A percentile compares a stretch with the other conserved stretches of the same genome.
phyloP scores from a whole-genome alignment of 2,329 filamentous ascomycete genomes.

The Chalara sp. region DNA sequence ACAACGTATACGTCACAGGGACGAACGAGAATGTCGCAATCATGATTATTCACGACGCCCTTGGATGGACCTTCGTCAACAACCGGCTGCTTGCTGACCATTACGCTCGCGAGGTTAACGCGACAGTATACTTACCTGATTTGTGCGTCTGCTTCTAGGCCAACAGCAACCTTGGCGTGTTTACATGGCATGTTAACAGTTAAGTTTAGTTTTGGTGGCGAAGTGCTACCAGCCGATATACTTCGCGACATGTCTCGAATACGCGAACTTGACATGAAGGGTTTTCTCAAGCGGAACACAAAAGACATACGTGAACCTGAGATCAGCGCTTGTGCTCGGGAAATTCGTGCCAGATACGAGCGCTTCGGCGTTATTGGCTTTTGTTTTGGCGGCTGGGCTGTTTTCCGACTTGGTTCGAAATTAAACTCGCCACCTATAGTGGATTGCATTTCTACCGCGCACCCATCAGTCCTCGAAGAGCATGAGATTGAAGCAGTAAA shows the following conservation, averaged over 20 bases:
- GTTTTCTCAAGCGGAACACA: constrained; percentile 9
- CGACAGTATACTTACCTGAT: constrained; percentile 36
- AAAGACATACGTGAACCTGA: constrained; percentile 13
- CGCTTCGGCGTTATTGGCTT: constrained; percentile 13
- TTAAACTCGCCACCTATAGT: constrained; percentile 31
- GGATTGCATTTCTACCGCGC: constrained; percentile 13
- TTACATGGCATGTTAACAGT: no score
- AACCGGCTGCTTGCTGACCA: constrained; percentile 38
- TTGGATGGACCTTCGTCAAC: constrained; percentile 40
- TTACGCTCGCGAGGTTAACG: constrained; percentile 36
- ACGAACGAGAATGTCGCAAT: constrained; percentile 28
- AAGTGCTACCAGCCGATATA: constrained; percentile 9
- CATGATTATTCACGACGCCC: constrained; percentile 32
- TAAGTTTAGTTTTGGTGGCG: constrained; percentile 7
- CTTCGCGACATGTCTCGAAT: constrained; percentile 10
- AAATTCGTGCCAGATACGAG: constrained; percentile 7
- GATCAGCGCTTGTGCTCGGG: constrained; percentile 12
- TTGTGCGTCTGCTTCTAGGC: constrained; percentile 4
- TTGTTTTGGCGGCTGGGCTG: constrained; percentile 17
- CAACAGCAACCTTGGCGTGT: no score
- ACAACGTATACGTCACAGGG: constrained; percentile 32
- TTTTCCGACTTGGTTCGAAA: constrained; percentile 12
- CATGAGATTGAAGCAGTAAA: constrained; percentile 38
- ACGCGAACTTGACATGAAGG: constrained; percentile 24
- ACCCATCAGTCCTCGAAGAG: constrained; percentile 31